Percentiles rank a stretch among this genome's conserved stretches.
Evolutionary conservation across 2,329 filamentous ascomycete genomes (phyloP).

Genomic region (Cryphonectria parasitica): DNA sequence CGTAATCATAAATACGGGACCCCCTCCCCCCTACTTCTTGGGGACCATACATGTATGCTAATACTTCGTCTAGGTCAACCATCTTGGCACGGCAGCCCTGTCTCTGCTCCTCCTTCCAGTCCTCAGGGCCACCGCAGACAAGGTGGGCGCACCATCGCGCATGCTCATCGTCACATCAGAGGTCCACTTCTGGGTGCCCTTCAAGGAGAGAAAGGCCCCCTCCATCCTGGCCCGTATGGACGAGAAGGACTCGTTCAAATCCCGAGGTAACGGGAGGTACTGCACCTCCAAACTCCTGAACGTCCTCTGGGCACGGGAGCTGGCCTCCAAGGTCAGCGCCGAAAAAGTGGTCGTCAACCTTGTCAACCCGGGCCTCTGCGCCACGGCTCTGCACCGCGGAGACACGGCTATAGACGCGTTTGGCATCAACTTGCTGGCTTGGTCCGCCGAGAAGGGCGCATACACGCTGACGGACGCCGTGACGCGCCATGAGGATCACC

Average conservation of each 20-base stretch:
- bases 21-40: background rate
- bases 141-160: background rate
- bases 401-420: background rate
- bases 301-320: constrained; percentile 7
- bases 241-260: background rate
- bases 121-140: background rate
- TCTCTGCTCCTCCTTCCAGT: background rate
- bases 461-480: constrained; percentile 2
- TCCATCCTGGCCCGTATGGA: constrained; percentile 4
- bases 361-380: constrained; percentile 7
- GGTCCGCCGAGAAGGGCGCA: background rate
- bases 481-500: background rate
- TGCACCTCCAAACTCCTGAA: constrained; percentile 4
- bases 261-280: background rate
- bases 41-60: background rate
- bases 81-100: constrained; percentile 2
- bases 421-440: background rate
- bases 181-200: constrained; percentile 3
- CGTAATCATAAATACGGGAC: background rate
- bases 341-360: constrained; percentile 6
- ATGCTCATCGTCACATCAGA: constrained; percentile 5
- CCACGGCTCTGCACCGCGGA: background rate
- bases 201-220: background rate
- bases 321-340: background rate
- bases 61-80: background rate